Percentiles rank a stretch among this genome's conserved stretches.
Conservation (phyloP, 2,329 filamentous ascomycete genomes). For the Aspergillus sp. region DNA sequence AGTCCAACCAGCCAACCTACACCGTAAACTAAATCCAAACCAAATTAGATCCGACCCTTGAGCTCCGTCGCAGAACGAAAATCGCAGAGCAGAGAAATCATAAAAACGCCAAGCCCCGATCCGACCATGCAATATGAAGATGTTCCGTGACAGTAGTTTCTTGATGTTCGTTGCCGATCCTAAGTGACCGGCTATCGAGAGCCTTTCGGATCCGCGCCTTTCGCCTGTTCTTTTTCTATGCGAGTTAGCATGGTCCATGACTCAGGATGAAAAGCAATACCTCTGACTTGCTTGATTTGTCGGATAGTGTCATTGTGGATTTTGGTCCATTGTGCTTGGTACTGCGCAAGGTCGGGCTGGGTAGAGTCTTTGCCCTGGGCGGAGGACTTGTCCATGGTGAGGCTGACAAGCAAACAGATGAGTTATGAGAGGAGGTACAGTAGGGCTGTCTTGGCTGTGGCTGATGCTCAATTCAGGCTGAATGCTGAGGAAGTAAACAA, state of each 20-base stretch:
- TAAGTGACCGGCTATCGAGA: neutral
- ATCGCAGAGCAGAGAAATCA: too few relatives aligned
- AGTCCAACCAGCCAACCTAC: too few relatives aligned
- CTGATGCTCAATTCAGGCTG: too few relatives aligned
- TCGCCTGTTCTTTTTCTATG: slow-evolving; percentile 1
- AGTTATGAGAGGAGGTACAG: neutral
- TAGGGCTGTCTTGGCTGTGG: neutral
- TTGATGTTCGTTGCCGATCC: too few relatives aligned
- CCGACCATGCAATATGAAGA: neutral
- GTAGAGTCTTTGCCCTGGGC: neutral
- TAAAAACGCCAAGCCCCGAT: neutral
- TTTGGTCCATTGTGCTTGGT: slow-evolving; percentile 16
- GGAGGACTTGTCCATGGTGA: slow-evolving; percentile 7
- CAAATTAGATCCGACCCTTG: too few relatives aligned
- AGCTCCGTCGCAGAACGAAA: too few relatives aligned
- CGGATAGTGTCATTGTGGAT: slow-evolving; percentile 17
- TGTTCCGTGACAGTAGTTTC: too few relatives aligned
- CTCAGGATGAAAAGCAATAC: neutral
- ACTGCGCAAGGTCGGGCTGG: slow-evolving; percentile 9
- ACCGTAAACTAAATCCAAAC: too few relatives aligned
- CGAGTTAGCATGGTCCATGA: neutral
- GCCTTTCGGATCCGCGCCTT: neutral
- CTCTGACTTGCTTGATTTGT: slow-evolving; percentile 15
- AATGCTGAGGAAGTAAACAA: neutral
- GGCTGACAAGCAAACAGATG: too few relatives aligned